phyloP scores from a whole-genome alignment of 2,329 filamentous ascomycete genomes.

The Hypoxylon sp. region DNA sequence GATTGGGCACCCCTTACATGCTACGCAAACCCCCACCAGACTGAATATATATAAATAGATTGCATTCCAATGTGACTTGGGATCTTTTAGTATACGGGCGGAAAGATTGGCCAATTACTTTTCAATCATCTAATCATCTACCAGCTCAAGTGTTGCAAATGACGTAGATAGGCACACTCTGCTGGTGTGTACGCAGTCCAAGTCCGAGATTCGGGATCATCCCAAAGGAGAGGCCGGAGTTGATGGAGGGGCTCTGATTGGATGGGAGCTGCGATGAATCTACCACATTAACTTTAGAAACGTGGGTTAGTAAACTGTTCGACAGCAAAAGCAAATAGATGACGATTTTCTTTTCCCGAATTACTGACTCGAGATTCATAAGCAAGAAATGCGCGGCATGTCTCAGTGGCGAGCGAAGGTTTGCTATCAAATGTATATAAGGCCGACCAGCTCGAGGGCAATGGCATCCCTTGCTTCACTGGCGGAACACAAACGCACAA shows the following conservation, averaged over 20 bases:
- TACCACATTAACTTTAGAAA: conserved; percentile 11
- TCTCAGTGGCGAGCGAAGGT: neutral
- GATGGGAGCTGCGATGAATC: conserved; percentile 5
- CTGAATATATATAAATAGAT: neutral
- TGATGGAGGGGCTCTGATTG: conserved; percentile 7
- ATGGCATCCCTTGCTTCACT: neutral
- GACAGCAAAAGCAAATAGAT: neutral
- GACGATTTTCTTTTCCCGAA: conserved; percentile 10
- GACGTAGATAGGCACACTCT: neutral
- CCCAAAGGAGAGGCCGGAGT: conserved; percentile 37
- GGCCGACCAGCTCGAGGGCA: neutral
- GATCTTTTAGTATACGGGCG: neutral
- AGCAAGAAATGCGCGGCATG: neutral
- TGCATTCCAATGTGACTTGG: neutral
- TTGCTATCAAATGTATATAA: conserved; percentile 13
- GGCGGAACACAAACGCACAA: conserved; percentile 12
- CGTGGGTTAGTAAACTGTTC: neutral
- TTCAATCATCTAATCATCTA: neutral
- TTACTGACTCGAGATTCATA: conserved; percentile 1
- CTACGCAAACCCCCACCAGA: neutral
- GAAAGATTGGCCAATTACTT: neutral
- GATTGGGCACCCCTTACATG: neutral
- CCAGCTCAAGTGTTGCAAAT: neutral
- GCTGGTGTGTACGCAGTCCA: neutral
- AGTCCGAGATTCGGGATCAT: neutral